Percentiles rank a stretch among this genome's conserved stretches.
phyloP scores from a whole-genome alignment of 176 grass and related monocot species.

The Bromus sterilis region DNA sequence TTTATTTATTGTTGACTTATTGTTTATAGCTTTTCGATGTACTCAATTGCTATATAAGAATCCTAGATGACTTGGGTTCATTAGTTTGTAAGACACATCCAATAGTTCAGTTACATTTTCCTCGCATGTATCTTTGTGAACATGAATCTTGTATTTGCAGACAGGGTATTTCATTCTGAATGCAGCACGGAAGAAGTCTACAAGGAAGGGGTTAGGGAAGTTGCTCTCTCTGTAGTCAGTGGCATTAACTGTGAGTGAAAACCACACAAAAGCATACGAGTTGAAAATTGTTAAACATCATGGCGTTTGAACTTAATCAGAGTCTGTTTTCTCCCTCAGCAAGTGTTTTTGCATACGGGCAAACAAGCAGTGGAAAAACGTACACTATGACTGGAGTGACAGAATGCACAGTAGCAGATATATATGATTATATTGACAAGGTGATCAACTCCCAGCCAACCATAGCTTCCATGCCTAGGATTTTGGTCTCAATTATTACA shows the following conservation, averaged over 20 bases:
- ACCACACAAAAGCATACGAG: not conserved
- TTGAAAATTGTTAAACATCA: not conserved
- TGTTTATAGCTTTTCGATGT: not conserved
- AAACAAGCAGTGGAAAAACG: constrained; percentile 98
- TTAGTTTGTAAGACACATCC: not conserved
- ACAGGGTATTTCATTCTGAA: constrained; percentile 83
- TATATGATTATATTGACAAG: constrained; percentile 92
- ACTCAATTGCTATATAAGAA: not conserved
- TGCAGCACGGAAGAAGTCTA: constrained; percentile 81
- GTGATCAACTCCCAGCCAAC: constrained; percentile 33
- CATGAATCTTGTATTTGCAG: constrained; percentile 30
- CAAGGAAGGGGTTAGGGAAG: constrained; percentile 77
- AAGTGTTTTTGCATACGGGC: constrained; percentile 95
- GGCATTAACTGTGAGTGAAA: constrained; percentile 90
- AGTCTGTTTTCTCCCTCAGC: constrained; percentile 43
- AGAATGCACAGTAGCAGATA: constrained; percentile 84
- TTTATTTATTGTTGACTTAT: not conserved
- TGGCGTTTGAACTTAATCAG: not conserved
- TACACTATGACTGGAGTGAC: constrained; percentile 96
- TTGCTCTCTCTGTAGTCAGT: constrained; percentile 86
- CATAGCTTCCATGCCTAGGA: not conserved
- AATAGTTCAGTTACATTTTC: not conserved
- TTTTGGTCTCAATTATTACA: not conserved
- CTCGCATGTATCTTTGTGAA: not conserved
- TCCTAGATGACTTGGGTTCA: constrained; percentile 25